Conservation (phyloP, 2,329 filamentous ascomycete species). For the Calonectria leucothoes region DNA sequence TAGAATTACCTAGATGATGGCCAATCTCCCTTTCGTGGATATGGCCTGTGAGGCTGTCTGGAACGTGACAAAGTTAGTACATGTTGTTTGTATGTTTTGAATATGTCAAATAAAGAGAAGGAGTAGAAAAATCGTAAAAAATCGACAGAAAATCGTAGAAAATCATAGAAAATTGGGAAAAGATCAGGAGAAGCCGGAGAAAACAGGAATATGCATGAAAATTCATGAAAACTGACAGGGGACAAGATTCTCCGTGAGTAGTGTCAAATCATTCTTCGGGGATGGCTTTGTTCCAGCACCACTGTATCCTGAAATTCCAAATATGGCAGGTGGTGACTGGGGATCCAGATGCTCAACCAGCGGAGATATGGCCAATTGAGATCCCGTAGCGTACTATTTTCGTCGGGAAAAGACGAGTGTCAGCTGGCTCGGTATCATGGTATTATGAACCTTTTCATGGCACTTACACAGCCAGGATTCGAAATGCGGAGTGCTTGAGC, state of each 20-base stretch:
- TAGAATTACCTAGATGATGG: constrained; percentile 69
- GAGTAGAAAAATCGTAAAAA: not conserved
- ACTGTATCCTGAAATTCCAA: constrained; percentile 94
- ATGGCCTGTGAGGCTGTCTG: constrained; percentile 74
- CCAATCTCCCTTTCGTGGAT: constrained; percentile 95
- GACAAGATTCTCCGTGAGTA: constrained; percentile 88
- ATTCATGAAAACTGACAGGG: constrained; percentile 60
- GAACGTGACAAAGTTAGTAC: too few species aligned
- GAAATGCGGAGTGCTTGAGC: constrained; percentile 83
- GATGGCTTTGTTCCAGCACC: constrained; percentile 89
- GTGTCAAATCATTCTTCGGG: constrained; percentile 90
- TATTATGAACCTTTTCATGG: constrained; percentile 65
- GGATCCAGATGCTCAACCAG: constrained; percentile 81
- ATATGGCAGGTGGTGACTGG: constrained; percentile 75
- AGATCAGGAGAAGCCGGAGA: too few species aligned
- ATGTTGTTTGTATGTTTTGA: too few species aligned
- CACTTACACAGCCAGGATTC: constrained; percentile 80
- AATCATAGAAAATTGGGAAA: too few species aligned
- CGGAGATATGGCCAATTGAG: constrained; percentile 89
- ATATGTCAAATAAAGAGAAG: too few species aligned
- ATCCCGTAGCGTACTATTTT: constrained; percentile 88
- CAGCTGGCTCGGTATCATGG: too few species aligned
- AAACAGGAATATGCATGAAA: too few species aligned
- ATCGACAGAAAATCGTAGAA: not conserved
- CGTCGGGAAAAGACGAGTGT: too few species aligned